Base-by-base conservation (phyloP, 2,329 filamentous ascomycete species). In the Colletotrichum viniferum region DNA sequence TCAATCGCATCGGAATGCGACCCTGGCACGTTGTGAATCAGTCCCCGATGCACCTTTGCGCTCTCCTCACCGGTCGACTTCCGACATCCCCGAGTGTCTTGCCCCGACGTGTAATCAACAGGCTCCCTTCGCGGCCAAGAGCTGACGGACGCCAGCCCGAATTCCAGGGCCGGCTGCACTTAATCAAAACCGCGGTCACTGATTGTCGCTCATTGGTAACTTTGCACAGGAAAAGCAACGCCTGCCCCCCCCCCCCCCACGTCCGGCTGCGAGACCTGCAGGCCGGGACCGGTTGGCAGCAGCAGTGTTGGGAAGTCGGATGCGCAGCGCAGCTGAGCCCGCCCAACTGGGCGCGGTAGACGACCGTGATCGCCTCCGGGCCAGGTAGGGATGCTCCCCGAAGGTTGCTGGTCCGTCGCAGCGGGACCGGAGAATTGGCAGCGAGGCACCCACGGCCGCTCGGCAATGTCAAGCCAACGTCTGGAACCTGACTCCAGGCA, bases 1-100 rank as follows among this genome's bases (percentile, higher is more conserved):
- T 63, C 63, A 71, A 55, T 60, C 67, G 28, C 67, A 21, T 60
- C 69, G 56, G 73, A 32, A 68, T 75, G 69, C 58, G 63, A 69
- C 73, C 63, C 63, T 73, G 58, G 56, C 63, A 68, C 58, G 63
- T 69, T 68, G 32, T 30, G 34, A 58, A 55, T 34, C 63, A 58
- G 6, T 32, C 64, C 34, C n/a, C 30, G 18, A 26, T 26, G 55
- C 32, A 36, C 28, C 21, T 61, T 61, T 48, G 4, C 21, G 36
- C 24, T 32, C 21, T 56, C 26, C 26, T 56, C 32, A 56, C 71
- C 71, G 26, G 71, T 32, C 43, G 43, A 52, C 61, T 36, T 52
- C 32, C 63, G 63, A 26, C n/a, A 28, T 28, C 63, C 63, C 18
- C 34, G 32, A 52, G 12, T 66, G 63, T 38, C 32, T 28, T 66